Conservation (phyloP, 116 monocot genomes). For the Cymodocea nodosa region DNA sequence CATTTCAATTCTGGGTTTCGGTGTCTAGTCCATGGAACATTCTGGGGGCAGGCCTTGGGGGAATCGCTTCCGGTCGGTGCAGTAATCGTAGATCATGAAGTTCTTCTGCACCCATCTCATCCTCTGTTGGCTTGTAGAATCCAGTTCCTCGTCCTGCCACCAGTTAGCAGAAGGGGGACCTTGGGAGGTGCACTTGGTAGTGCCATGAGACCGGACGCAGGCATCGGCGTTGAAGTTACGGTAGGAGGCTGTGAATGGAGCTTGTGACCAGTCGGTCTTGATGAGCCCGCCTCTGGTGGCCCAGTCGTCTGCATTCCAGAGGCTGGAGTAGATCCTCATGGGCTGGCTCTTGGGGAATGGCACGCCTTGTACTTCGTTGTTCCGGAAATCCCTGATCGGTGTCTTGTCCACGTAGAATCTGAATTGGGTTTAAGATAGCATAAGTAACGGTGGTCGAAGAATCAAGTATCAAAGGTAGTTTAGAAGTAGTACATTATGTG, state of each 20-base stretch:
- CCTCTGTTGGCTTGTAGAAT: constrained; percentile 5
- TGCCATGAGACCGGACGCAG: constrained; percentile 17
- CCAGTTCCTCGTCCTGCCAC: constrained; percentile 42
- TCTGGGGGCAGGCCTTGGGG: constrained; percentile 35
- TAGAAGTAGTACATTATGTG: constrained; percentile 24
- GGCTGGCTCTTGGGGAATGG: constrained; percentile 51
- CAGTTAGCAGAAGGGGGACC: constrained; percentile 11
- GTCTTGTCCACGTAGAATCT: constrained; percentile 47
- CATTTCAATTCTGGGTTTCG: too few species aligned
- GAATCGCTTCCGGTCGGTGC: constrained; percentile 32
- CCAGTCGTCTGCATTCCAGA: constrained; percentile 72
- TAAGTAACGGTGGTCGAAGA: constrained; percentile 6
- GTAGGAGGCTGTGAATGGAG: constrained; percentile 42
- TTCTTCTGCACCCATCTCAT: constrained; percentile 33
- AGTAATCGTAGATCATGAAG: constrained; percentile 62
- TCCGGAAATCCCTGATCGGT: constrained; percentile 55
- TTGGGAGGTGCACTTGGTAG: background rate
- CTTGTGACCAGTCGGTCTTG: constrained; percentile 49
- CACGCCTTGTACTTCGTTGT: constrained; percentile 31
- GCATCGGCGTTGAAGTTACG: constrained; percentile 44
- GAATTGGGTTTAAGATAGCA: background rate
- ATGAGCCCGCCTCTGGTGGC: constrained; percentile 48
- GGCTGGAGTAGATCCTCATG: constrained; percentile 55
- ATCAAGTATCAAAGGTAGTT: constrained; percentile 6
- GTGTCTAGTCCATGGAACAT: constrained; percentile 27